Conservation (phyloP, 768 basidiomycete species). For the Cystofilobasidium capitatum region DNA sequence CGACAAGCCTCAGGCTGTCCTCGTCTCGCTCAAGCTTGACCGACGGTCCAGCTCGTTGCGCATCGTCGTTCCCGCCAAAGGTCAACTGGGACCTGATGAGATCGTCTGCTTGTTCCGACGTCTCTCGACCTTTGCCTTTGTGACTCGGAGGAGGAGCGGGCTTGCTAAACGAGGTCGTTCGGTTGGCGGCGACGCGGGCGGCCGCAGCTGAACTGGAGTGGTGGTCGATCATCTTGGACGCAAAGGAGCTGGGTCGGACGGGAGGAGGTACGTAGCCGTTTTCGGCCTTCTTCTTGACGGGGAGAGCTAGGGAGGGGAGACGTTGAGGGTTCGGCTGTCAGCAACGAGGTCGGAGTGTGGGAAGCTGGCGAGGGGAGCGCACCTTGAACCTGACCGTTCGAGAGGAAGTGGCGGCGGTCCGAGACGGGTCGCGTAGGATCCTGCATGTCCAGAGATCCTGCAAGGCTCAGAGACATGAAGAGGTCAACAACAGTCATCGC, state of each 20-base stretch:
- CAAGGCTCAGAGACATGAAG: no score
- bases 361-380: background rate
- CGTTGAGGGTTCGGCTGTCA: background rate
- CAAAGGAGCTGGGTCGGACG: background rate
- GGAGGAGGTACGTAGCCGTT: background rate
- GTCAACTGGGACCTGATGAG: constrained; percentile 30
- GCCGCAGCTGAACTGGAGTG: background rate
- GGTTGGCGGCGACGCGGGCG: background rate
- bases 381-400: constrained; percentile 1
- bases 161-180: constrained; percentile 1
- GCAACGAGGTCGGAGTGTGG: background rate
- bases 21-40: constrained; percentile 10
- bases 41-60: background rate
- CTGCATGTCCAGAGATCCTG: background rate
- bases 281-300: background rate
- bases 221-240: background rate
- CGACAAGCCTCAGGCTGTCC: constrained; percentile 48
- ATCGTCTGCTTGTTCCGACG: constrained; percentile 2
- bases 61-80: constrained; percentile 11
- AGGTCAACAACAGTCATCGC: background rate
- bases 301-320: background rate
- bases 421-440: background rate
- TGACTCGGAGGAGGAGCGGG: background rate
- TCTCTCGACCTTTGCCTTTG: background rate
- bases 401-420: background rate